phyloP scores from a whole-genome alignment of 108 stramenopile genomes.

The Cyclotella atomus region DNA sequence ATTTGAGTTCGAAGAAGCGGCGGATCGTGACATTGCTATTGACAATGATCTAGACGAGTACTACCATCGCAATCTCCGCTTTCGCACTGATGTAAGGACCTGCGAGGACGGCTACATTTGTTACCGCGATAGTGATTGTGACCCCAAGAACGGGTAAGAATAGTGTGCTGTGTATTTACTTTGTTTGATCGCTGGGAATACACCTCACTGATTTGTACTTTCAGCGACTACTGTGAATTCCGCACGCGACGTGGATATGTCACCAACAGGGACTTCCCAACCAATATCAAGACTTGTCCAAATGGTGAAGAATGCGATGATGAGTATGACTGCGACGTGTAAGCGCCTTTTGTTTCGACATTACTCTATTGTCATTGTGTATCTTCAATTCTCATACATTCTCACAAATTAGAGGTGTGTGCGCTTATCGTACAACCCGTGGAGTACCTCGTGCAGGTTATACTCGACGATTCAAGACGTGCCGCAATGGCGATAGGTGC shows the following conservation, averaged over 20 bases:
- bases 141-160: no score
- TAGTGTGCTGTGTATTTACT: no score
- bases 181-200: no score
- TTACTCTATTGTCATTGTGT: background rate
- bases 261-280: no score
- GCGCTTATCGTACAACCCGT: background rate
- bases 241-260: no score
- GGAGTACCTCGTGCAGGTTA: background rate
- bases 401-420: background rate
- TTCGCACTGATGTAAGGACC: background rate
- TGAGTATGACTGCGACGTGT: background rate
- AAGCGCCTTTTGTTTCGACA: background rate
- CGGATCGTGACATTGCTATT: background rate
- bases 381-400: background rate
- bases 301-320: background rate
- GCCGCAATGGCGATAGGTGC: constrained; percentile 6
- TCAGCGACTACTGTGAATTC: no score
- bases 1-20: background rate
- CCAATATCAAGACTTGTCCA: background rate
- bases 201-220: no score
- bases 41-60: background rate
- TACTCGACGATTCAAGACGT: background rate
- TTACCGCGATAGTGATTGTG: no score
- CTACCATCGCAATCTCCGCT: background rate
- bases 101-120: background rate